A percentile compares a stretch with the other conserved stretches of the same genome.
Evolutionary conservation across 1,284 basidiomycete genomes (phyloP).

Genomic region (Puccinia sorghi): DNA sequence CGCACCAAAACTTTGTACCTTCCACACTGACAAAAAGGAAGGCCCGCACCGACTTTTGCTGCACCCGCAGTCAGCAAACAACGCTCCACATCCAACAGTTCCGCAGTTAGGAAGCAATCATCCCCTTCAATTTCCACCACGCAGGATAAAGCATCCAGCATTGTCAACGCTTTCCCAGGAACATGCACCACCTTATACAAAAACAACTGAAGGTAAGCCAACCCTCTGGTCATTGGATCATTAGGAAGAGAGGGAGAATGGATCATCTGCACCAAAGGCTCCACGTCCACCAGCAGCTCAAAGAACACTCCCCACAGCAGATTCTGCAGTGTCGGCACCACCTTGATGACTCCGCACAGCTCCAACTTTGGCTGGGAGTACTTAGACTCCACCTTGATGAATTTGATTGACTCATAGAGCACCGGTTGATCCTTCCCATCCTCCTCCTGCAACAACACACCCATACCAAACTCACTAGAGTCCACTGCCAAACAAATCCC

Average conservation of each 20-base stretch:
- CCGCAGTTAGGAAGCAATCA: not conserved
- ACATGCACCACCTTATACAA: constrained; percentile 1
- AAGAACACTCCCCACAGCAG: not conserved
- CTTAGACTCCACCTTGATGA: no score
- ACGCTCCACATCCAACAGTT: no score
- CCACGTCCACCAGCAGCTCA: not conserved
- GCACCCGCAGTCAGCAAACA: not conserved
- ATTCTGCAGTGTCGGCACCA: no score
- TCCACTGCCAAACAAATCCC: no score
- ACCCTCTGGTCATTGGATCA: constrained; percentile 5
- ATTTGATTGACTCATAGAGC: no score
- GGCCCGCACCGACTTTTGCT: no score
- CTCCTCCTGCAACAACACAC: not conserved
- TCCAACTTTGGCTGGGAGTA: no score
- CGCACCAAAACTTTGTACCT: no score
- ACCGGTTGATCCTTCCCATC: no score
- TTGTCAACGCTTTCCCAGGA: not conserved
- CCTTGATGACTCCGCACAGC: no score
- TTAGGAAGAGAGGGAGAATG: not conserved
- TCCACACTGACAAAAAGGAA: no score
- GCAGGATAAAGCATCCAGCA: constrained; percentile 17
- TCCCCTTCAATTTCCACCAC: not conserved
- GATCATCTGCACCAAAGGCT: constrained; percentile 15
- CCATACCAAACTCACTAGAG: no score
- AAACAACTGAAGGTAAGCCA: constrained; percentile 14